Conservation (phyloP, 768 basidiomycete genomes). For the Naganishia vaughanmartiniae region DNA sequence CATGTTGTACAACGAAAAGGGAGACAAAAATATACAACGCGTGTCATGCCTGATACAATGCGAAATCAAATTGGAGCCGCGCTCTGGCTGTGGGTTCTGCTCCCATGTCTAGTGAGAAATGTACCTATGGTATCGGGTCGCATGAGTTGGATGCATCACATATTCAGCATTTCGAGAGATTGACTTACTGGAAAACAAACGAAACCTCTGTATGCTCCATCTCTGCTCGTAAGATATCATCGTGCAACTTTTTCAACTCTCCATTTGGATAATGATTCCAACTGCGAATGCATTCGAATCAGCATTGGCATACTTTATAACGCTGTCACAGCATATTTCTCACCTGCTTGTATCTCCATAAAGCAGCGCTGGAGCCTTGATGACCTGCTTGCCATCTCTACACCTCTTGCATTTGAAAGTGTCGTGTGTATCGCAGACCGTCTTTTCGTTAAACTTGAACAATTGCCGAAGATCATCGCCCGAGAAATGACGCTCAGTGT, state of each 20-base stretch:
- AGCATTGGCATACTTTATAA: background rate
- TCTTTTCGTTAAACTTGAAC: conserved; percentile 84
- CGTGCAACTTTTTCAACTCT: conserved; percentile 86
- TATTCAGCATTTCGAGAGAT: background rate
- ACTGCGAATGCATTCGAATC: conserved; percentile 54
- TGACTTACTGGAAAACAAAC: conserved; percentile 83
- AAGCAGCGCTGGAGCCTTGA: conserved; percentile 78
- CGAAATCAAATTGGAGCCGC: background rate
- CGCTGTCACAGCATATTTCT: conserved; percentile 51
- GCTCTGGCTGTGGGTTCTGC: background rate
- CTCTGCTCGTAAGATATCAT: conserved; percentile 89
- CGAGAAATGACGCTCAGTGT: conserved; percentile 92
- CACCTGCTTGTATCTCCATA: conserved; percentile 98
- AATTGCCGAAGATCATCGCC: conserved; percentile 81
- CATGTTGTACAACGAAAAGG: conserved; percentile 6
- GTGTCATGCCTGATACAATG: background rate
- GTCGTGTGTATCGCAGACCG: conserved; percentile 90
- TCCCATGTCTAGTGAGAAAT: conserved; percentile 25
- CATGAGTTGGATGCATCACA: background rate
- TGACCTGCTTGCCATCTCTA: conserved; percentile 74
- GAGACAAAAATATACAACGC: conserved; percentile 1
- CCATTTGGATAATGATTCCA: conserved; percentile 97
- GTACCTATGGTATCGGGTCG: conserved; percentile 7
- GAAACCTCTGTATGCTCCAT: conserved; percentile 78
- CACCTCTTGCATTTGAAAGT: conserved; percentile 79